Percentiles rank a stretch among this genome's conserved stretches.
Conservation (phyloP, 495 filamentous ascomycete species). For the Rusavskia elegans region DNA sequence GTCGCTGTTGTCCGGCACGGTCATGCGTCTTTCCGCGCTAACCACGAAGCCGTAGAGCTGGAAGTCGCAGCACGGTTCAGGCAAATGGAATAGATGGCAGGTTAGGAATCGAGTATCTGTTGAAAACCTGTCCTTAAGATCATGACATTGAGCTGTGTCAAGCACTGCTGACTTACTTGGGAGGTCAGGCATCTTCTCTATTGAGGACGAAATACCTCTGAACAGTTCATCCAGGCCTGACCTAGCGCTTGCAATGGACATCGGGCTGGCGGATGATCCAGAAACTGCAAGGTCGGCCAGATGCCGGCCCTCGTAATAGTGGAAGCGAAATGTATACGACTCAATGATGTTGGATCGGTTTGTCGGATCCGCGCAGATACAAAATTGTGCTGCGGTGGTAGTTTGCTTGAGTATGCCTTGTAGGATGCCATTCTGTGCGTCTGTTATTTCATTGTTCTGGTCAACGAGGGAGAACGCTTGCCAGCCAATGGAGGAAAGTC, state of each 20-base stretch:
- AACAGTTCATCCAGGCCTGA: slow-evolving; percentile 23
- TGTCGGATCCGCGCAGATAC: slow-evolving; percentile 23
- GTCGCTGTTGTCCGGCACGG: background rate
- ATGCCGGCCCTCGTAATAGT: slow-evolving; percentile 17
- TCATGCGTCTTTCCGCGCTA: background rate
- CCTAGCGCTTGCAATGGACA: slow-evolving; percentile 21
- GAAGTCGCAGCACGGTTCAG: slow-evolving; percentile 12
- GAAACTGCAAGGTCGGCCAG: slow-evolving; percentile 16
- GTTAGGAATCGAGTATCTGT: slow-evolving; percentile 23
- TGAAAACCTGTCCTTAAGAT: background rate
- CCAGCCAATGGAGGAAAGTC: background rate
- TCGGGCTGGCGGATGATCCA: slow-evolving; percentile 17
- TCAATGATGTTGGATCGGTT: slow-evolving; percentile 27
- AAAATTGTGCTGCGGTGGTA: slow-evolving; percentile 27
- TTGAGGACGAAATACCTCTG: slow-evolving; percentile 21
- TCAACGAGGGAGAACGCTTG: background rate
- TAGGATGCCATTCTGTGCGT: slow-evolving; percentile 20
- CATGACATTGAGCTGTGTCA: background rate
- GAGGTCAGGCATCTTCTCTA: slow-evolving; percentile 23
- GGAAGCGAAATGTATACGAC: slow-evolving; percentile 34
- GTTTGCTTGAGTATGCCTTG: slow-evolving; percentile 23
- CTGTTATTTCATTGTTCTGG: background rate
- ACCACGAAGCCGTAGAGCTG: background rate
- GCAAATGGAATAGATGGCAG: slow-evolving; percentile 30
- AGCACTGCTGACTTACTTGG: slow-evolving; percentile 19